These are phyloP conservation scores for Ophiostoma quercus DNA, from an alignment of 2,329 filamentous ascomycete genomes.

Conservation along the genomic window DNA sequence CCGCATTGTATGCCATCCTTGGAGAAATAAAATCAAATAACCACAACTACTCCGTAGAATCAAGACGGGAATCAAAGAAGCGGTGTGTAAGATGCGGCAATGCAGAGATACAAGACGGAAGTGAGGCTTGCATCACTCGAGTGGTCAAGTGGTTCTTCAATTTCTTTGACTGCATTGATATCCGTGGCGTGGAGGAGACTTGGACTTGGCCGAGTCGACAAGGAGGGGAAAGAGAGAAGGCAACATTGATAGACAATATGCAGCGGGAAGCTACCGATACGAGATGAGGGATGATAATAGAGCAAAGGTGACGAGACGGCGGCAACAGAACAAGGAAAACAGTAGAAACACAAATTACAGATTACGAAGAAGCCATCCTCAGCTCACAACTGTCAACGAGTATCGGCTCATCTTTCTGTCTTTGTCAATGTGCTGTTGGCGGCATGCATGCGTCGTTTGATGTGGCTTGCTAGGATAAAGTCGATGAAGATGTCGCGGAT, in stretches of 20 bases:
- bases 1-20: no score
- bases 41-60: background rate
- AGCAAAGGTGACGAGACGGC: background rate
- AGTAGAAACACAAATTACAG: background rate
- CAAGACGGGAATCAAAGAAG: background rate
- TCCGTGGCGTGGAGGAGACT: background rate
- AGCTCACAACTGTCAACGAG: background rate
- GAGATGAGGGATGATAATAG: background rate
- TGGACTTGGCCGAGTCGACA: background rate
- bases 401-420: background rate
- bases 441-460: background rate
- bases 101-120: background rate
- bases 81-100: background rate
- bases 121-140: background rate
- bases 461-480: background rate
- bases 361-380: no score
- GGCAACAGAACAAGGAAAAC: background rate
- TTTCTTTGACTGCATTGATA: no score
- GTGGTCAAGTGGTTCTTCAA: background rate
- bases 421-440: background rate
- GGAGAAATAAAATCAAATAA: no score
- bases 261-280: conserved; percentile 11
- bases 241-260: background rate
- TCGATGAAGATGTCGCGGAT: background rate
- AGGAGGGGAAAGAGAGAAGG: no score